A percentile compares a stretch with the other conserved stretches of the same genome.
Evolutionary conservation across 169 alveolate species (phyloP).

Genomic region (Perkinsus marinus): DNA sequence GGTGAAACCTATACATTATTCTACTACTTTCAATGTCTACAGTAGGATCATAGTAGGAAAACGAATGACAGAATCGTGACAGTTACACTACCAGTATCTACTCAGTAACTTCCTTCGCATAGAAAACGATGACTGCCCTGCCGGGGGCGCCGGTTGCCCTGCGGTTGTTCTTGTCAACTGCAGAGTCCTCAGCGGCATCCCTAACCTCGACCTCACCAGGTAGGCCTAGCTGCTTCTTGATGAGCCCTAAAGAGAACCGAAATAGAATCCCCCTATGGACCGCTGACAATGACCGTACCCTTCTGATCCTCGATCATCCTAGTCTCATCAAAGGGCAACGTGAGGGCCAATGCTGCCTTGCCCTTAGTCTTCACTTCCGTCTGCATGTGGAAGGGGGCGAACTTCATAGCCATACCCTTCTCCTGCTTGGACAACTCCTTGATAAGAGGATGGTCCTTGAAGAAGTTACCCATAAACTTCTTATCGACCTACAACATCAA

Average conservation of each 20-base stretch:
- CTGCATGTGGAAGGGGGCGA: slow-evolving; percentile 60
- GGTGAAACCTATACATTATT: background rate
- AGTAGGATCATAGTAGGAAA: background rate
- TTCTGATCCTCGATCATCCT: slow-evolving; percentile 11
- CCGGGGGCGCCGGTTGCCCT: background rate
- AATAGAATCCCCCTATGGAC: too few relatives aligned
- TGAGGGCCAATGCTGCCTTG: slow-evolving; percentile 39
- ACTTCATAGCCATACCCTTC: slow-evolving; percentile 59
- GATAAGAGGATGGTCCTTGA: slow-evolving; percentile 32
- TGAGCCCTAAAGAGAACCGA: background rate
- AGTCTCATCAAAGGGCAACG: slow-evolving; percentile 47
- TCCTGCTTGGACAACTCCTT: slow-evolving; percentile 35
- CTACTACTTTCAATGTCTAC: background rate
- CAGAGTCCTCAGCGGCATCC: background rate
- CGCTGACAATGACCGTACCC: too few relatives aligned
- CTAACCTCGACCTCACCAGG: background rate
- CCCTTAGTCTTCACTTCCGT: slow-evolving; percentile 51
- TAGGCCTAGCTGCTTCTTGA: background rate
- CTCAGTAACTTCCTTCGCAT: background rate
- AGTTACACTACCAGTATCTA: too few relatives aligned
- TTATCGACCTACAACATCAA: slow-evolving; percentile 22
- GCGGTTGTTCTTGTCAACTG: background rate
- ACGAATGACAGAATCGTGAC: background rate
- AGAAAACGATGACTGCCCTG: background rate
- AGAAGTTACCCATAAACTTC: slow-evolving; percentile 21